A percentile compares a stretch with the other conserved stretches of the same genome.
Conservation (phyloP, 805 yeast species). For the Schwanniomyces yamadae region DNA sequence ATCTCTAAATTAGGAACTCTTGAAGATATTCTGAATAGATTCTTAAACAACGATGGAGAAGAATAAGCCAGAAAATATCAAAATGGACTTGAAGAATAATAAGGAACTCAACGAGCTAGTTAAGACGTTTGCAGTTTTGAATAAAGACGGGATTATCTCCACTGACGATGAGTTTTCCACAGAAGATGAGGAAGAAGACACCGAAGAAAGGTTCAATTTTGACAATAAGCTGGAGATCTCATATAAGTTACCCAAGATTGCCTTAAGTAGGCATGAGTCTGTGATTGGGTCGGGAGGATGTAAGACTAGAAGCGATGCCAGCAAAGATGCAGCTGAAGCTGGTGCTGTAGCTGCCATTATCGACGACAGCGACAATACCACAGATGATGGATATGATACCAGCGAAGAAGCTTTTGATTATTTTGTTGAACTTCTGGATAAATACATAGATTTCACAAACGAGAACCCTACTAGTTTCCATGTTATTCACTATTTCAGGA, state of each 20-base stretch:
- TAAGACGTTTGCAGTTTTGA: conserved; percentile 13
- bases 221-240: conserved; percentile 3
- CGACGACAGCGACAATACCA: background rate
- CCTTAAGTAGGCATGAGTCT: no score
- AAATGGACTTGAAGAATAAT: conserved; percentile 13
- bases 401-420: conserved; percentile 13
- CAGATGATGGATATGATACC: conserved; percentile 2
- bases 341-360: background rate
- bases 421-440: conserved; percentile 17
- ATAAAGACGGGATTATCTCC: conserved; percentile 10
- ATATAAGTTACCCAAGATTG: conserved; percentile 3
- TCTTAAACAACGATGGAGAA: no score
- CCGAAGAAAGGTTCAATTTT: background rate
- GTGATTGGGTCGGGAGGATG: no score
- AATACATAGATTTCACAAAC: conserved; percentile 32
- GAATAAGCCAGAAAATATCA: no score
- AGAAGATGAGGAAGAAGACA: conserved; percentile 7
- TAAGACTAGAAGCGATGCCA: background rate
- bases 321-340: background rate
- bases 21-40: no score
- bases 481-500: conserved; percentile 24
- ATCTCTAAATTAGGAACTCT: no score
- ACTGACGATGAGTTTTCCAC: conserved; percentile 6
- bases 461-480: conserved; percentile 44
- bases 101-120: conserved; percentile 8